Evolutionary conservation across 352 stramenopile species (phyloP), one percentile per base, ranked within the genome.

Genomic region (Phytopythium litorale): DNA sequence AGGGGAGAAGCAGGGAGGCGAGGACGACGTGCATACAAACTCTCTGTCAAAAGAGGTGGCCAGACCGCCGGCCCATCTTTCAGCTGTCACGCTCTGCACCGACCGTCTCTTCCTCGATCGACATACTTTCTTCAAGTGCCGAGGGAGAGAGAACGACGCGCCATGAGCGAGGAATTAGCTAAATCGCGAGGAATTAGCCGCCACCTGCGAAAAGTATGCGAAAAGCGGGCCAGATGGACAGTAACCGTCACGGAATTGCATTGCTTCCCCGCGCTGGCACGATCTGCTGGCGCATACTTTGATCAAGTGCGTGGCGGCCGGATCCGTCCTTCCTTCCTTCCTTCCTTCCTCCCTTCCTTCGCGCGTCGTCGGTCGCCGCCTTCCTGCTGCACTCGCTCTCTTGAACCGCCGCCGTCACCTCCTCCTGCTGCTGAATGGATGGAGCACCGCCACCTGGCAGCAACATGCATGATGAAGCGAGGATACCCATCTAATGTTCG

Each of bases 71-170:
- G 23, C 33, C 53, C 53, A 51, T 74, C 68, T 32, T 32, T 32
- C 53, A 73, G 62, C 68, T 62, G 66, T 75, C 66, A 72, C 60
- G 33, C 42, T 35, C 28, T 32, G 28, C 13, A 9, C n/a, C 32
- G 48, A 58, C 58, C 52, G 67, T 65, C 71, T 78, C 58, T 74
- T 75, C 71, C 67, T 67, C 66, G 21, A 5, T 67, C 66, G 21
- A 5, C 21, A 35, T 52, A 52, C 21, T 52, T 52, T 28, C 46
- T 52, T 52, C 46, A 52, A 52, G 46, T 35, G 23, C 11, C 12
- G 46, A 45, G 40, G 40, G 40, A 45, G 46, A 52, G 46, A 52
- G 46, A 52, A 33, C 4, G 4, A 15, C 2, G 6, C 18, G 2
- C 19, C 7, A 30, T 3, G 9, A 15, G 45, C 42, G 2, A 0